phyloP scores from a whole-genome alignment of 495 filamentous ascomycete species.

The Penicillium coffeae region DNA sequence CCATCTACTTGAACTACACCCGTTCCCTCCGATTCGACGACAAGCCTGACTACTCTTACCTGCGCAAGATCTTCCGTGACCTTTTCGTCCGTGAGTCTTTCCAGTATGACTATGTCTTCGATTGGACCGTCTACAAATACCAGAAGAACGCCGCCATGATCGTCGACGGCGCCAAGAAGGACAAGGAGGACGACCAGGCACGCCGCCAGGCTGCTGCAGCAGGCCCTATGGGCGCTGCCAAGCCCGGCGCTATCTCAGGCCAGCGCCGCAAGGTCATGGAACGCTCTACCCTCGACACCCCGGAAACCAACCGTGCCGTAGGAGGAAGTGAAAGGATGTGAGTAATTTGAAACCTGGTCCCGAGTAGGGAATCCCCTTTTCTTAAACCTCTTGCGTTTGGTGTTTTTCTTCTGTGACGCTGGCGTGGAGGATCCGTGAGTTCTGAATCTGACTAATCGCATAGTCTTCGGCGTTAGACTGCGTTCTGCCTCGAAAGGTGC shows the following conservation, averaged over 20 bases:
- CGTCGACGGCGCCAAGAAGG: conserved; percentile 70
- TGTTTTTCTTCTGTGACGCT: conserved; percentile 73
- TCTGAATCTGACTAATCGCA: conserved; percentile 77
- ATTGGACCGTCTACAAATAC: conserved; percentile 99
- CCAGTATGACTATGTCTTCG: conserved; percentile 99
- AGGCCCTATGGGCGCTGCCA: conserved; percentile 58
- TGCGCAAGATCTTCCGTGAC: conserved; percentile 99
- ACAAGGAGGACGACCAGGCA: conserved; percentile 71
- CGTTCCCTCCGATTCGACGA: conserved; percentile 98
- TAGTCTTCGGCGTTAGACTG: conserved; percentile 91
- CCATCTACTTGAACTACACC: conserved; percentile 99
- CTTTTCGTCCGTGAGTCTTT: conserved; percentile 99
- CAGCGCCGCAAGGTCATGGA: conserved; percentile 83
- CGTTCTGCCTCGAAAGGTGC: conserved; percentile 88
- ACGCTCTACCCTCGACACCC: conserved; percentile 67
- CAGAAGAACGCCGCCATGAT: conserved; percentile 97
- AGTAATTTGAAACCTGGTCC: conserved; percentile 79
- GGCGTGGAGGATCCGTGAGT: conserved; percentile 67
- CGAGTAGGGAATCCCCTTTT: conserved; percentile 80
- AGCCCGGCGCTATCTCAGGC: conserved; percentile 68
- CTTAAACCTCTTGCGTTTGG: conserved; percentile 66
- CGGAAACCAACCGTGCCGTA: conserved; percentile 82
- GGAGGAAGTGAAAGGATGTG: conserved; percentile 98
- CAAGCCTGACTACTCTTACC: conserved; percentile 99
- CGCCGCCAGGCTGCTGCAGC: conserved; percentile 59